Percentiles rank a stretch among this genome's conserved stretches.
These are phyloP conservation scores for Piloderma croceum DNA, from an alignment of 768 basidiomycete species.

Conservation along the genomic window DNA sequence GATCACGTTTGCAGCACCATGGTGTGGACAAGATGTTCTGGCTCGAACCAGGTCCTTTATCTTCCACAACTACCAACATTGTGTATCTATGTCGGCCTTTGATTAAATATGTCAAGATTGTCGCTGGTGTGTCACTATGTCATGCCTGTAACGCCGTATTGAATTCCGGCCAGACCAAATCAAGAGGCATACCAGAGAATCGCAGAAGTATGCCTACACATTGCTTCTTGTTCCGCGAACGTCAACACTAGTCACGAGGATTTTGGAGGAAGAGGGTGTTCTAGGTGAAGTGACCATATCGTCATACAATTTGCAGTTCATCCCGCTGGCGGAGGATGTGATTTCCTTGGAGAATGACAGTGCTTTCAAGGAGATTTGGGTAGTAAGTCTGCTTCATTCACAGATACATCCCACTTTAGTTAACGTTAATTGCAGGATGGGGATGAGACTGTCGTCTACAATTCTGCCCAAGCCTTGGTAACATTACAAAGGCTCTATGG, in stretches of 20 bases:
- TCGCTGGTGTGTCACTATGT: slow-evolving; percentile 66
- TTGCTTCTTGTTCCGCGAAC: slow-evolving; percentile 82
- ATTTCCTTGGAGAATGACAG: slow-evolving; percentile 83
- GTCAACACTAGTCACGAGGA: slow-evolving; percentile 79
- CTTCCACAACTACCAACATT: slow-evolving; percentile 79
- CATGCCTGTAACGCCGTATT: slow-evolving; percentile 19
- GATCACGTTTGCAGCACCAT: slow-evolving; percentile 92
- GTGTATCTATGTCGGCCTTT: slow-evolving; percentile 89
- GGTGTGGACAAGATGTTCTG: slow-evolving; percentile 99
- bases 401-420: slow-evolving; percentile 6
- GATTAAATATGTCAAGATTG: slow-evolving; percentile 80
- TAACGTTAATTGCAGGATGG: slow-evolving; percentile 59
- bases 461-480: slow-evolving; percentile 81
- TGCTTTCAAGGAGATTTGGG: slow-evolving; percentile 85
- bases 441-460: slow-evolving; percentile 84
- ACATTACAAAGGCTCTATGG: slow-evolving; percentile 82
- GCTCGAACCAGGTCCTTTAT: slow-evolving; percentile 86
- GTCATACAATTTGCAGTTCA: slow-evolving; percentile 88
- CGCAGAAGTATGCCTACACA: slow-evolving; percentile 78
- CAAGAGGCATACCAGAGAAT: slow-evolving; percentile 66
- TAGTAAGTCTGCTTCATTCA: slow-evolving; percentile 50
- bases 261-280: slow-evolving; percentile 96
- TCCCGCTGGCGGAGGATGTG: slow-evolving; percentile 90
- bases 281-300: slow-evolving; percentile 88
- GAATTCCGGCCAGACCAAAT: slow-evolving; percentile 71